Evolutionary conservation across 2,329 filamentous ascomycete species (phyloP).

Genomic region (Diaporthe ampelina): DNA sequence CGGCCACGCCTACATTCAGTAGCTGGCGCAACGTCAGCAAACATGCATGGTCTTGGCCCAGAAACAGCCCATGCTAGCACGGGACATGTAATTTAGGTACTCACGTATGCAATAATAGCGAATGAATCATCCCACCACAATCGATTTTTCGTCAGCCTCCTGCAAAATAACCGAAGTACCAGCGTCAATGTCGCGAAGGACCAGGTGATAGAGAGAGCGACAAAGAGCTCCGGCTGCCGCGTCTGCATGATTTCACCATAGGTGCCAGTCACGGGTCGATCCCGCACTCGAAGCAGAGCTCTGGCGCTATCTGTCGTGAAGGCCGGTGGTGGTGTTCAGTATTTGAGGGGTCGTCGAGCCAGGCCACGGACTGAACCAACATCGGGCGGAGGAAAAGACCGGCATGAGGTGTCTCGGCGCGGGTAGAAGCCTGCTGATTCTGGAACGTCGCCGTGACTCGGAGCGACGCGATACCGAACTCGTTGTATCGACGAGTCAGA

Average conservation of each 20-base stretch:
- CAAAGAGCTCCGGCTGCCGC: constrained; percentile 17
- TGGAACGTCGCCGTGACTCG: neutral
- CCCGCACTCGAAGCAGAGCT: neutral
- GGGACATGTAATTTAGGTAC: neutral
- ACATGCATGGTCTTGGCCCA: neutral
- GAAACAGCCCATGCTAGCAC: neutral
- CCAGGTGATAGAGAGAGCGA: constrained; percentile 13
- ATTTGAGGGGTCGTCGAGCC: neutral
- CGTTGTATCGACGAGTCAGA: neutral
- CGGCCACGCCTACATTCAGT: neutral
- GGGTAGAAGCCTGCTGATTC: neutral
- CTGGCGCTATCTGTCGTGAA: neutral
- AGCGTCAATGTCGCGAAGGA: constrained; percentile 17
- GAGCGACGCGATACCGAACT: neutral
- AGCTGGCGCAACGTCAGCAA: constrained; percentile 11
- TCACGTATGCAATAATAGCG: constrained; percentile 18
- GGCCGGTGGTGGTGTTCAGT: neutral
- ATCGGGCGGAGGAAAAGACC: neutral
- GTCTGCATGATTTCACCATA: constrained; percentile 18
- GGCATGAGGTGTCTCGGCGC: neutral
- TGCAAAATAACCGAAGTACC: neutral
- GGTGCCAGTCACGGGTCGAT: neutral
- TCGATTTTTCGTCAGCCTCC: constrained; percentile 8
- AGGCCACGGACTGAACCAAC: neutral
- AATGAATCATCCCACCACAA: constrained; percentile 27